Evolutionary conservation across 306 rosid genomes (phyloP).

Genomic region (Sindora glabra): DNA sequence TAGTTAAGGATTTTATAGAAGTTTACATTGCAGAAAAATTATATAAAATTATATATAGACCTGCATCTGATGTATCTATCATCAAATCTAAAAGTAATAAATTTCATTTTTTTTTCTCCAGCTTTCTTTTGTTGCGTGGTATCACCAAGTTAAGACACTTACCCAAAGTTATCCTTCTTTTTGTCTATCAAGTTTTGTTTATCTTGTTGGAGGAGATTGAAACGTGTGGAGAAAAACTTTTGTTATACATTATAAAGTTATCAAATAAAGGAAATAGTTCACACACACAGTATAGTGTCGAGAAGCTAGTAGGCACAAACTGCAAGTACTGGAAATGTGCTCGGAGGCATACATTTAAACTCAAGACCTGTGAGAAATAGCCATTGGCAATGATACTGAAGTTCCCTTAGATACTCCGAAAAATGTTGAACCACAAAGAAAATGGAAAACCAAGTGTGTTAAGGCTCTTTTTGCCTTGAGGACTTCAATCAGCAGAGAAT

Average conservation of each 20-base stretch:
- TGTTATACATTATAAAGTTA: background rate
- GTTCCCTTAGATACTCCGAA: background rate
- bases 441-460: background rate
- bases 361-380: background rate
- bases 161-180: too few relatives aligned
- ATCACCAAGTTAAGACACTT: too few relatives aligned
- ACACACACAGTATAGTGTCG: background rate
- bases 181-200: too few relatives aligned
- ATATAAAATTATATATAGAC: too few relatives aligned
- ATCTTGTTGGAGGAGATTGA: too few relatives aligned
- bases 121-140: too few relatives aligned
- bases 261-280: background rate
- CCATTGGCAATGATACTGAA: background rate
- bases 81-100: too few relatives aligned
- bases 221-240: too few relatives aligned
- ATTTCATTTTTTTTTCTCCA: too few relatives aligned
- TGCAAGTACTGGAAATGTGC: slow-evolving; percentile 1
- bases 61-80: too few relatives aligned
- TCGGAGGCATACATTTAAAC: slow-evolving; percentile 1
- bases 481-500: background rate
- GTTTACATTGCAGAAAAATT: too few relatives aligned
- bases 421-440: background rate
- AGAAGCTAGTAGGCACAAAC: slow-evolving; percentile 10
- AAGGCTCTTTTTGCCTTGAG: background rate
- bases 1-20: too few relatives aligned